Evolutionary conservation across 2,329 filamentous ascomycete genomes (phyloP), one percentile per base, ranked within the genome.

Genomic region (Venturia aucupariae): DNA sequence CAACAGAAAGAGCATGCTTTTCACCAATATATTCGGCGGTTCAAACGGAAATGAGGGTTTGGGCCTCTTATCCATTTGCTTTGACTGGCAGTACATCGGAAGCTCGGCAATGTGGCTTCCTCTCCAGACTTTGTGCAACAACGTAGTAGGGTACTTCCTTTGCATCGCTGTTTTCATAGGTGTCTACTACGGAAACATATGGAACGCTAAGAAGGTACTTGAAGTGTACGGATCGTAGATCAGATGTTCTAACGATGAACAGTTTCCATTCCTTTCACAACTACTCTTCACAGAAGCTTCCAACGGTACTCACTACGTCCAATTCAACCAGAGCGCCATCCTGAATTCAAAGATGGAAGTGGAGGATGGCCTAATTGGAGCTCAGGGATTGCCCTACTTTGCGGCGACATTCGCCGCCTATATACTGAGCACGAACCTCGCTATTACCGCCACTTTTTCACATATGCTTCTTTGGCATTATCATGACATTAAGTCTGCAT

Each of bases 401-500:
- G 30, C 66, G 35, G 42, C 30, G 13, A 66, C 65, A 10, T 66
- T 64, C 42, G 44, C 60, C 27, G 27, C 54, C n/a, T 64, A 65
- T 42, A 35, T 66, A 19, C 39, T 66, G 10, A 64, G 65, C 38
- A 66, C 66, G 38, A 66, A 65, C 51, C 13, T 66, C 17, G 65
- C 62, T 3, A 64, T 64, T 32, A 66, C 65, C 17, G 66, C 63
- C 38, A 67, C 66, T 15, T 46, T 65, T 11, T 42, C 38, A 3
- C 67, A 67, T 13, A 27, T 68, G 22, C 32, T 68, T n/a, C 35
- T 67, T 42, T 67, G 65, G 66, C 63, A 67, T 41, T 67, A 63
- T 27, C 4, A 64, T 22, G 77, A 78, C 30, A 68, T 81, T 39
- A 76, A 75, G 55, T 66, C 68, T 24, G 73, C 70, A 3, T 79